phyloP scores from a whole-genome alignment of 1,284 basidiomycete genomes.

The Ceratorhiza oryzae-sativae region DNA sequence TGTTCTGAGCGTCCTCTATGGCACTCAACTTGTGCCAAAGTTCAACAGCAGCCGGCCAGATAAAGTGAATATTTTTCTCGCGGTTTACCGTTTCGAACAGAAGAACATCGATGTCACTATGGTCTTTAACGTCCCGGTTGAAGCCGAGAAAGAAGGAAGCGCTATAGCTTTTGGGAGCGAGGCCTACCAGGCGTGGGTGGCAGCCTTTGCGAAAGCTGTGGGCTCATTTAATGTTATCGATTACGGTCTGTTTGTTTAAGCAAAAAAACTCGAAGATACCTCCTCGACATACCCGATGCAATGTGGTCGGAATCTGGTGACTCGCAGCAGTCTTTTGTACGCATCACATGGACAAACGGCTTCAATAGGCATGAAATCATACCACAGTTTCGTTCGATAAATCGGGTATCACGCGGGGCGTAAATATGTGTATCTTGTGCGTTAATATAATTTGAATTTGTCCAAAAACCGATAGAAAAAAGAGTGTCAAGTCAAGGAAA shows the following conservation, averaged over 20 bases:
- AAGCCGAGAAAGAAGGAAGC: constrained; percentile 45
- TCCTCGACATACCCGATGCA: too few species aligned
- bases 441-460: too few species aligned
- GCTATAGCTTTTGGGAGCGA: constrained; percentile 36
- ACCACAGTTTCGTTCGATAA: too few species aligned
- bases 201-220: constrained; percentile 65
- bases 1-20: constrained; percentile 67
- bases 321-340: too few species aligned
- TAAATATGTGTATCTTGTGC: too few species aligned
- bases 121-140: constrained; percentile 77
- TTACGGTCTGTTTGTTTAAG: constrained; percentile 74
- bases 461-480: too few species aligned
- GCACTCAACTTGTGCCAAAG: constrained; percentile 76
- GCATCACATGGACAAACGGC: too few species aligned
- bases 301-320: too few species aligned
- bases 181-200: background rate
- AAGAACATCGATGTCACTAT: constrained; percentile 81
- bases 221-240: constrained; percentile 72
- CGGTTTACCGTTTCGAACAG: constrained; percentile 74
- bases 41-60: constrained; percentile 72
- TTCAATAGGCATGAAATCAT: too few species aligned
- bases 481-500: too few species aligned
- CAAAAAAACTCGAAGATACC: too few species aligned
- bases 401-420: too few species aligned
- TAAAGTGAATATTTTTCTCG: constrained; percentile 76